Evolutionary conservation across 2,329 filamentous ascomycete species (phyloP), one percentile per base, ranked within the genome.

Genomic region (Aspergillus tubingensis): DNA sequence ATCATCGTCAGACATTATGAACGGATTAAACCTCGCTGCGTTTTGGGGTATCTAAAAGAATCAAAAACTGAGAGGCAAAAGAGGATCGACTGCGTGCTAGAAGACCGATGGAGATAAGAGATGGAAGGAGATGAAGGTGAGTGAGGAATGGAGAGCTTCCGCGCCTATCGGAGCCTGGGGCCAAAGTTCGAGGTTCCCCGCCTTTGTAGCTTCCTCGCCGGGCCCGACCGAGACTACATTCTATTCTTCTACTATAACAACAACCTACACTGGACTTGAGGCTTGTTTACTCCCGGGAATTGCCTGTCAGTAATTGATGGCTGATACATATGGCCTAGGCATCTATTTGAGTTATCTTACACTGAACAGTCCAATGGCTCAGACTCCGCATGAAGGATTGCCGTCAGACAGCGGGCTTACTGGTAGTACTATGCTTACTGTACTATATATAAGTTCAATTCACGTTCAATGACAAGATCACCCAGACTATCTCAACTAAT

Each of bases 1-100:
- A 80, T 92, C 91, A 79, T 94, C 86, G 79, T 88, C 91, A 41
- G 90, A 92, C 90, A 92, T 92, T 21, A 39, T 67, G 62, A 58
- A 47, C 30, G 23, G 15, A 32, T 23, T 19, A n/a, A 32, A 19
- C 25, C 38, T 41, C 44, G 41, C 43, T 36, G 48, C 41, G 23
- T 21, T 30, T 32, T 8, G 41, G 30, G 21, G 19, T 32, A 21
- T 38, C 27, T 43, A 8, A 10, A 47, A 6, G 36, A 19, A 13
- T 19, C 11, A 13, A 59, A 38, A 30, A 36, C 10, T 13, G 5
- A 41, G 13, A 13, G 10, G 19, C 17, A 13, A 49, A 30, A 17
- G 10, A 44, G 41, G 19, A 21, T 13, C 23, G 21, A 11, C 36
- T 10, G n/a, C 30, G 55, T n/a, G 47, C 47, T 32, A 50, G n/a